Conservation (phyloP, 805 yeast species). For the Starmerella sirachaensis region DNA sequence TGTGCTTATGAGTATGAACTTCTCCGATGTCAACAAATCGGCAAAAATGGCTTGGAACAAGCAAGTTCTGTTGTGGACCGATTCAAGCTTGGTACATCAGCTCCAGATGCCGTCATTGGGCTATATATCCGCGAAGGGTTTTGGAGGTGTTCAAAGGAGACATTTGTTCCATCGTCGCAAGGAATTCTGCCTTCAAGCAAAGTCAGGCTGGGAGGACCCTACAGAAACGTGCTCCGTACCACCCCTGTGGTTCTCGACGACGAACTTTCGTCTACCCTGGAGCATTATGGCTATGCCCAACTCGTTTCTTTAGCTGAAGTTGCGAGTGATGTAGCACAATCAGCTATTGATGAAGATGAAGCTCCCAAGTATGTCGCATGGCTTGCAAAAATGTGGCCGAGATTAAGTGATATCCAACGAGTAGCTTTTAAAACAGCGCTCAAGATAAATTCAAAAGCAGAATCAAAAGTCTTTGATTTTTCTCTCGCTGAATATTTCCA, state of each 20-base stretch:
- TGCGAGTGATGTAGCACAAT: conserved; percentile 23
- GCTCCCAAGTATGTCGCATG: conserved; percentile 24
- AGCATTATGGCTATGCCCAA: conserved; percentile 20
- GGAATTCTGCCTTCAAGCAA: conserved; percentile 27
- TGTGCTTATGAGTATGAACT: conserved; percentile 30
- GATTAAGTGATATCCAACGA: not conserved
- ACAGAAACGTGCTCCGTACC: conserved; percentile 10
- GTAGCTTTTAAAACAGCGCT: not conserved
- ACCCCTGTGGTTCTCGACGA: conserved; percentile 24
- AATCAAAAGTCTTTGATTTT: conserved; percentile 12
- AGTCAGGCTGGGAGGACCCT: conserved; percentile 25
- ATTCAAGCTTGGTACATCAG: conserved; percentile 26
- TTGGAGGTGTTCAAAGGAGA: conserved; percentile 26
- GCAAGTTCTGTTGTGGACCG: conserved; percentile 25
- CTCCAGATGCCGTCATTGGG: conserved; percentile 31
- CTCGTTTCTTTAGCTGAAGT: conserved; percentile 19
- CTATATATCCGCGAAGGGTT: conserved; percentile 28
- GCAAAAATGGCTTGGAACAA: conserved; percentile 2
- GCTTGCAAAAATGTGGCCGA: conserved; percentile 16
- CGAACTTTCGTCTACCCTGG: conserved; percentile 21
- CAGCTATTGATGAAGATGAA: conserved; percentile 22
- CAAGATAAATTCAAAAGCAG: not conserved
- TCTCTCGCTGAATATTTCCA: conserved; percentile 23
- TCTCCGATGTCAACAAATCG: not conserved
- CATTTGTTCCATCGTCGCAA: conserved; percentile 26